phyloP scores from a whole-genome alignment of 2,329 filamentous ascomycete genomes.

The Fusarium drepaniforme region DNA sequence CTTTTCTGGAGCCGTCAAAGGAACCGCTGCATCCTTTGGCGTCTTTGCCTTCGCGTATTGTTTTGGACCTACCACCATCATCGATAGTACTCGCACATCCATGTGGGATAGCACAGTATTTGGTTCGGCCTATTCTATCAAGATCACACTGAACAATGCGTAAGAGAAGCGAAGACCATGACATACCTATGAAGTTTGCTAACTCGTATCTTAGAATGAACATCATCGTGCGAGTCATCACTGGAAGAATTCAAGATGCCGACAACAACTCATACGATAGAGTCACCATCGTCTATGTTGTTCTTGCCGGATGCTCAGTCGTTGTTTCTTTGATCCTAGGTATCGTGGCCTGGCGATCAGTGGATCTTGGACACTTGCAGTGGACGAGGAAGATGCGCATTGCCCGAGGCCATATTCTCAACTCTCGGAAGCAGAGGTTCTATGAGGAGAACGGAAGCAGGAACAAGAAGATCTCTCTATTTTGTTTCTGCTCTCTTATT shows the following conservation, averaged over 20 bases:
- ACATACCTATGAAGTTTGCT: not conserved
- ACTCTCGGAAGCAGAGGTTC: not conserved
- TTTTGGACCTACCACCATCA: constrained; percentile 68
- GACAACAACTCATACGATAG: constrained; percentile 8
- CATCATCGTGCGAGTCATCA: constrained; percentile 1
- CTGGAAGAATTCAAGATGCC: not conserved
- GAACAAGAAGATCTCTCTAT: not conserved
- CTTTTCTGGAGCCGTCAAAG: constrained; percentile 59
- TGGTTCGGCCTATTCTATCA: constrained; percentile 68
- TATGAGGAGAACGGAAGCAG: not conserved
- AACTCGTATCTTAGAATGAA: not conserved
- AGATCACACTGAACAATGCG: constrained; percentile 69
- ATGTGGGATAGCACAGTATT: constrained; percentile 71
- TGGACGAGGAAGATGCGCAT: constrained; percentile 2
- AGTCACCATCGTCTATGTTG: not conserved
- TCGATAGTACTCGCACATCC: constrained; percentile 69
- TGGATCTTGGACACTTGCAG: constrained; percentile 3
- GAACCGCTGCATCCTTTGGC: constrained; percentile 69
- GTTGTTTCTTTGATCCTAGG: not conserved
- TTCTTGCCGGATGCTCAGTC: not conserved
- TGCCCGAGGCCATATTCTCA: not conserved
- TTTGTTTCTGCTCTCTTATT: not conserved
- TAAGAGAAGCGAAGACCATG: not conserved
- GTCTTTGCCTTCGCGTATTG: constrained; percentile 67
- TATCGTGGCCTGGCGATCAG: not conserved